phyloP scores from a whole-genome alignment of 106 monocot species.

The Phalaenopsis aphrodite region DNA sequence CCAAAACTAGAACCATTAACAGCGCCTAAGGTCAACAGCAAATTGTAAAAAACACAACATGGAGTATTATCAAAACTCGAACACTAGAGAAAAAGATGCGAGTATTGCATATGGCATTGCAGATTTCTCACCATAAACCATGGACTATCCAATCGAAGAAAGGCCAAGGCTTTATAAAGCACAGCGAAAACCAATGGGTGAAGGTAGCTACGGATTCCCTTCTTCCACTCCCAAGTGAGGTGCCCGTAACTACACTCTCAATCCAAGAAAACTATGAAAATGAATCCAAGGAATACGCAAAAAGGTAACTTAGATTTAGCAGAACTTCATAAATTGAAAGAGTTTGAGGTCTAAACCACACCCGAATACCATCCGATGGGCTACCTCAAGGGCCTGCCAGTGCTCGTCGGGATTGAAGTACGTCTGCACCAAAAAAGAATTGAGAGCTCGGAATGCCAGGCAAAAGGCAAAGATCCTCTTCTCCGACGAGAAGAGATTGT shows the following conservation, averaged over 20 bases:
- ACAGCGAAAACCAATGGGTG: constrained; percentile 70
- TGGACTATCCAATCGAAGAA: constrained; percentile 62
- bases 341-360: constrained; percentile 12
- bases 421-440: constrained; percentile 67
- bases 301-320: neutral
- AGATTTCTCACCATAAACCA: constrained; percentile 59
- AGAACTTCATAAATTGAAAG: neutral
- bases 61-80: neutral
- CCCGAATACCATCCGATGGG: constrained; percentile 80
- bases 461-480: constrained; percentile 41
- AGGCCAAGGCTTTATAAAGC: constrained; percentile 60
- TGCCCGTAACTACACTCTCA: constrained; percentile 62
- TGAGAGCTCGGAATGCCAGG: constrained; percentile 45
- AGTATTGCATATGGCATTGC: neutral
- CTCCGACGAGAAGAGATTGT: constrained; percentile 22
- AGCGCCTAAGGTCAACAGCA: neutral
- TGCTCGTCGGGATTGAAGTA: constrained; percentile 99
- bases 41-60: neutral
- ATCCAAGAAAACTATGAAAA: neutral
- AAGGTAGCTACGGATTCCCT: constrained; percentile 76
- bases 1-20: neutral
- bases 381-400: constrained; percentile 93
- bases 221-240: constrained; percentile 91
- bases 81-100: neutral
- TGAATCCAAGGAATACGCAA: neutral